Conservation (phyloP, 2,329 filamentous ascomycete species). For the Simplicillium sp. region DNA sequence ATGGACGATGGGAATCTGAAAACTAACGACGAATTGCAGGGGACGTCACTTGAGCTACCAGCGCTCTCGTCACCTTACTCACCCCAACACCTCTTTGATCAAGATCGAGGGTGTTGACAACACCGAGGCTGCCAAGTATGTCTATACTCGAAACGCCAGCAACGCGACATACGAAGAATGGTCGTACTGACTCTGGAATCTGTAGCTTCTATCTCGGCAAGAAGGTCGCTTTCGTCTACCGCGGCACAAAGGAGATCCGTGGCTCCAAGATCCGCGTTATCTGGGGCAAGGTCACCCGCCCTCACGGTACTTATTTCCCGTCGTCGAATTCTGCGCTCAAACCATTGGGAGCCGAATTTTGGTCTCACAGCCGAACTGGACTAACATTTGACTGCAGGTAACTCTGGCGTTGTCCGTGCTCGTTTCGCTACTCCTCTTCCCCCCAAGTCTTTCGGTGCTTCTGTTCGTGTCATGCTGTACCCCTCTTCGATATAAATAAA, state of each 20-base stretch:
- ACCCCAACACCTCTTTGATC: conserved; percentile 86
- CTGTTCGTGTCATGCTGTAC: conserved; percentile 95
- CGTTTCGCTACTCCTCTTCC: conserved; percentile 96
- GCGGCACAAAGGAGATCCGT: conserved; percentile 85
- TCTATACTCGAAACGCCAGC: conserved; percentile 12
- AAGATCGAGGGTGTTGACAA: conserved; percentile 98
- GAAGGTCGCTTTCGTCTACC: conserved; percentile 98
- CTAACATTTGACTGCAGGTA: conserved; percentile 47
- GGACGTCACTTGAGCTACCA: conserved; percentile 98
- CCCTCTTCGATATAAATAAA: conserved; percentile 86
- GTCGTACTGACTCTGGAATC: conserved; percentile 2
- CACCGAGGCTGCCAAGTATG: conserved; percentile 78
- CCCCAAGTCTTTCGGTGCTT: conserved; percentile 91
- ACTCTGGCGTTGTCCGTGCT: conserved; percentile 95
- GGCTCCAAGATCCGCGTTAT: conserved; percentile 98
- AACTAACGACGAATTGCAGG: conserved; percentile 37
- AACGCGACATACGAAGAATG: background rate
- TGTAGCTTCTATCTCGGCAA: conserved; percentile 91
- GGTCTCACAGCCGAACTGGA: background rate
- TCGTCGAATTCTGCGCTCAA: background rate
- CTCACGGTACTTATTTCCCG: conserved; percentile 62
- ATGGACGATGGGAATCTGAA: conserved; percentile 2
- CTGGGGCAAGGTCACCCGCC: conserved; percentile 96
- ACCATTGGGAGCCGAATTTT: conserved; percentile 1
- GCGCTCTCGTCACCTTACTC: conserved; percentile 85